Evolutionary conservation across 1,284 basidiomycete genomes (phyloP).

Genomic region (Austroboletus niveus): DNA sequence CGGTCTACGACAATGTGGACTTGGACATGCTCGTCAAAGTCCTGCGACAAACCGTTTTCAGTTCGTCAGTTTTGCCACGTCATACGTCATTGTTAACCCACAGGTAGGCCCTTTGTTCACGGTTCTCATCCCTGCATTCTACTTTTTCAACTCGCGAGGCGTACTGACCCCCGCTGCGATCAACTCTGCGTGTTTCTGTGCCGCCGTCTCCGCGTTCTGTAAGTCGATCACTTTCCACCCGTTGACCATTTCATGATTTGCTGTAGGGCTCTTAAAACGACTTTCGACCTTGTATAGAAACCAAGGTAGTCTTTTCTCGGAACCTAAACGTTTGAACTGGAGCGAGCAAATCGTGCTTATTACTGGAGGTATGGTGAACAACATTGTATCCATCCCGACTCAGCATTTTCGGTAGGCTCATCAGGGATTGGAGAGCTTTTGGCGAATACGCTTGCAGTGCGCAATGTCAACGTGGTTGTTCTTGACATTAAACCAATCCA

Average conservation of each 20-base stretch:
- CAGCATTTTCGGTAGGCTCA: conserved; percentile 52
- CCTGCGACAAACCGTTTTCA: conserved; percentile 72
- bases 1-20: conserved; percentile 62
- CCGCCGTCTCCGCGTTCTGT: conserved; percentile 63
- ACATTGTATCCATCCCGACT: background rate
- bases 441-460: conserved; percentile 78
- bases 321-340: conserved; percentile 69
- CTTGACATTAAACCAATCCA: conserved; percentile 78
- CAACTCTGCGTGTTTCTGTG: conserved; percentile 51
- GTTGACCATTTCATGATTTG: conserved; percentile 3
- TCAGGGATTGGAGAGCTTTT: conserved; percentile 87
- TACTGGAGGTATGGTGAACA: conserved; percentile 70
- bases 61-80: conserved; percentile 40
- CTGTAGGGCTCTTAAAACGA: conserved; percentile 66
- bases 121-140: conserved; percentile 73
- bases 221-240: conserved; percentile 29
- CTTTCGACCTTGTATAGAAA: conserved; percentile 71
- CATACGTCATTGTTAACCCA: conserved; percentile 4
- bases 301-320: conserved; percentile 61
- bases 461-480: conserved; percentile 81
- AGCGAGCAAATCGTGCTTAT: conserved; percentile 83
- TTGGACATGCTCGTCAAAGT: conserved; percentile 76
- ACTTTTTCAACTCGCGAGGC: conserved; percentile 64
- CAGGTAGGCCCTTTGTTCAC: conserved; percentile 76
- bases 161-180: conserved; percentile 52